Conservation (phyloP, 192 early-diverging fungal genomes). For the Kappamyces sp. region DNA sequence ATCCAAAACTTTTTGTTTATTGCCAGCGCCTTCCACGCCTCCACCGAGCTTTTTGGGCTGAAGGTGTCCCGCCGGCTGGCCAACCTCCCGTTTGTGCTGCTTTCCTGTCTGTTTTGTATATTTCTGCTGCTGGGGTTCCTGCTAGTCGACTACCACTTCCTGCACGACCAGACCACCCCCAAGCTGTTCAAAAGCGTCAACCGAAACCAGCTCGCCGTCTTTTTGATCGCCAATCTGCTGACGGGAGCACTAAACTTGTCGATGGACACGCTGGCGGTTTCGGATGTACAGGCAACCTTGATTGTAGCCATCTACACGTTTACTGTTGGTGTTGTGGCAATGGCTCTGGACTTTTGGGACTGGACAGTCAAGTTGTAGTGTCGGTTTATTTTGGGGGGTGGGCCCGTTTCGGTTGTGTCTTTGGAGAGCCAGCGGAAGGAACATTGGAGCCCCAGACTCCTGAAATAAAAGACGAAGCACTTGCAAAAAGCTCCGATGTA, state of each 20-base stretch:
- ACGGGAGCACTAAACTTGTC: constrained; percentile 82
- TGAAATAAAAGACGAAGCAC: constrained; percentile 7
- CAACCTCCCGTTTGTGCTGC: constrained; percentile 74
- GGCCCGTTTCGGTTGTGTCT: not conserved
- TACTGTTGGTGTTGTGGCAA: constrained; percentile 18
- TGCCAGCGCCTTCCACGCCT: constrained; percentile 2
- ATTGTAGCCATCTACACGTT: constrained; percentile 24
- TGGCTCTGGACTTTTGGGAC: no score
- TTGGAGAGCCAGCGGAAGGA: not conserved
- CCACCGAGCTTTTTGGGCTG: not conserved
- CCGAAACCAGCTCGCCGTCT: constrained; percentile 72
- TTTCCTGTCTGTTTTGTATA: constrained; percentile 68
- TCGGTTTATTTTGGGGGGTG: not conserved
- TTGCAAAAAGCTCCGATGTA: constrained; percentile 2
- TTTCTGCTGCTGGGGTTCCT: constrained; percentile 54
- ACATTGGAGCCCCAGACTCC: constrained; percentile 8
- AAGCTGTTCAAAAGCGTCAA: constrained; percentile 65
- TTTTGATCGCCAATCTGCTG: constrained; percentile 82
- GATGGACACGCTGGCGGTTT: constrained; percentile 68
- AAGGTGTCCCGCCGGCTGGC: constrained; percentile 16
- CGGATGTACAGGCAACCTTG: constrained; percentile 12
- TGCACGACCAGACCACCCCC: constrained; percentile 40
- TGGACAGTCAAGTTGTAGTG: not conserved
- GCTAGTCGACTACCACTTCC: constrained; percentile 43
- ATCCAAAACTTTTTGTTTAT: no score